Evolutionary conservation across 1,139 yeast genomes (phyloP).

Genomic region (Geotrichum fermentans): DNA sequence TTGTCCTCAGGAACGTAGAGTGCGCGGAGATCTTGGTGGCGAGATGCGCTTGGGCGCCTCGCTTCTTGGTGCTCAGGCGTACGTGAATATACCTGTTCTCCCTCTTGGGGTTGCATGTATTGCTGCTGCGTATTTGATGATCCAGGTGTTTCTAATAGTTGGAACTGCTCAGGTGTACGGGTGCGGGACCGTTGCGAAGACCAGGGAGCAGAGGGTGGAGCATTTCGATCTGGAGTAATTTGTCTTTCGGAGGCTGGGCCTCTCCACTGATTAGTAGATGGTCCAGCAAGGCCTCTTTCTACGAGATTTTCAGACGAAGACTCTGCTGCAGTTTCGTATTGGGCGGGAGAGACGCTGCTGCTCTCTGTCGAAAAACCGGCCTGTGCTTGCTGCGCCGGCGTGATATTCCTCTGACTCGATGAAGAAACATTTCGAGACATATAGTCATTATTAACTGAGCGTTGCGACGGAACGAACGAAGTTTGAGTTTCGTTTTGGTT

Average conservation of each 20-base stretch:
- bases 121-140: background rate
- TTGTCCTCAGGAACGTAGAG: background rate
- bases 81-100: background rate
- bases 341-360: conserved; percentile 24
- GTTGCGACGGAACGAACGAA: background rate
- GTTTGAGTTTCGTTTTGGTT: conserved; percentile 3
- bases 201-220: background rate
- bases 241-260: no score
- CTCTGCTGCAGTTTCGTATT: conserved; percentile 1
- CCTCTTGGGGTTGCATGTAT: background rate
- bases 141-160: background rate
- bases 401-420: conserved; percentile 12
- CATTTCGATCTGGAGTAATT: no score
- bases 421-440: background rate
- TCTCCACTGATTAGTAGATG: background rate
- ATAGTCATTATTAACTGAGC: background rate
- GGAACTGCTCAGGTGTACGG: background rate
- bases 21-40: background rate
- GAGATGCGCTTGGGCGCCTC: background rate
- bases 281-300: background rate
- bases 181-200: no score
- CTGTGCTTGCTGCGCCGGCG: conserved; percentile 19
- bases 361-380: conserved; percentile 17
- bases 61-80: background rate
- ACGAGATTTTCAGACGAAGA: background rate